Base-by-base conservation (phyloP, 805 yeast genomes). In the Ogataea paradorogensis region DNA sequence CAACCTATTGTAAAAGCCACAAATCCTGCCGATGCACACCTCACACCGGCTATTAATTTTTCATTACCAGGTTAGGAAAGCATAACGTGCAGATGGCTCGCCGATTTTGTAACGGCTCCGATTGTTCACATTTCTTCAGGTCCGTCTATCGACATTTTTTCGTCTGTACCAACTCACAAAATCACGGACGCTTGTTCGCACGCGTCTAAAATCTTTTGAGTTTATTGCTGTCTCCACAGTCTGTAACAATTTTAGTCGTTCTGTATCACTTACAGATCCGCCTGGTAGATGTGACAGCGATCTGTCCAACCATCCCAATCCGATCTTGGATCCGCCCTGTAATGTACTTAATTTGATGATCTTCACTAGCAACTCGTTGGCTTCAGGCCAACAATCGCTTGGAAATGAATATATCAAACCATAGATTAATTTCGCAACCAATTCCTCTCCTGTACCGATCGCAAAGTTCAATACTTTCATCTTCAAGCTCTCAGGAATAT, bases 111-210 rank as follows among this genome's bases (percentile, higher is more conserved):
- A 13, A 18, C 26, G 35, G 28, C 15, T n/a, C n/a, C n/a, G 9
- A 23, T 23, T 23, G 25, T 23, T 23, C 24, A 15, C 32, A 10
- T 29, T 15, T n/a, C 30, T 23, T 16, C 20, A 27, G 33, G 37
- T 40, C 26, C 46, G 36, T 40, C 67, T 51, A 29, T 58, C 55
- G 20, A 86, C 74, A 52, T 86, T 84, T 58, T 87, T 83, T 51
- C 95, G 70, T 23, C 82, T 66, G 62, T 87, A 89, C 93, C 96
- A 85, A 39, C 73, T 78, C 27, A 86, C 78, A 57, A 90, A 91
- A 56, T 84, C 91, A 53, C 80, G 76, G 38, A 90, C 66, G 31
- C 84, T 73, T 3, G 78, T 68, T 52, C 95, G 75, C 18, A 87
- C 78, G 48, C 86, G 75, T 58, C 91, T 75, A 59, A 71, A 80